Evolutionary conservation across 768 basidiomycete genomes (phyloP).

Genomic region (Fomitopsis serialis): DNA sequence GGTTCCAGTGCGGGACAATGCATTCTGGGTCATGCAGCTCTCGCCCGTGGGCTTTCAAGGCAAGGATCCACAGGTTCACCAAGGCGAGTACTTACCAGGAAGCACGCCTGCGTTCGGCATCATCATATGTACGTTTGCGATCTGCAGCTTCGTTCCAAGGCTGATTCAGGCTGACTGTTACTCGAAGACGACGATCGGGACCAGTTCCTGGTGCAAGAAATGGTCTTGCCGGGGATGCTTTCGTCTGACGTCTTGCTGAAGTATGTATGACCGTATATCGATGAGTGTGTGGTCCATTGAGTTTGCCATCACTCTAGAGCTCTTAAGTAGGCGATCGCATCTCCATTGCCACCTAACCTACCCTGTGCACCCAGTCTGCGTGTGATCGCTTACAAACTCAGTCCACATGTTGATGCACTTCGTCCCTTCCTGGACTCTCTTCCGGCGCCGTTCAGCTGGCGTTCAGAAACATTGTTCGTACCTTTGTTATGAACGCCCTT

Average conservation of each 20-base stretch:
- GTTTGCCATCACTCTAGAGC: slow-evolving; percentile 11
- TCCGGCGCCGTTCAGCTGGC: slow-evolving; percentile 31
- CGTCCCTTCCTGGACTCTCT: slow-evolving; percentile 34
- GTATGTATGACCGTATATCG: slow-evolving; percentile 14
- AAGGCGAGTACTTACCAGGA: slow-evolving; percentile 15
- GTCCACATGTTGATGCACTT: slow-evolving; percentile 22
- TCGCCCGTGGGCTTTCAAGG: slow-evolving; percentile 23
- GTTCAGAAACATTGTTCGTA: slow-evolving; percentile 24
- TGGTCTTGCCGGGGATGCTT: slow-evolving; percentile 19
- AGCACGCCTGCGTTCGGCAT: slow-evolving; percentile 19
- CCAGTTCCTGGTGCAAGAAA: slow-evolving; percentile 17
- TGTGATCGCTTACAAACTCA: slow-evolving; percentile 25
- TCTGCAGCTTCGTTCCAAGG: neutral
- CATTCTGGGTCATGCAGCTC: slow-evolving; percentile 31
- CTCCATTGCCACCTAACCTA: slow-evolving; percentile 25
- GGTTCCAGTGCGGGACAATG: slow-evolving; percentile 16
- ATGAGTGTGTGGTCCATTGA: neutral
- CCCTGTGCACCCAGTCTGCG: slow-evolving; percentile 25
- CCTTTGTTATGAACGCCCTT: too few relatives aligned
- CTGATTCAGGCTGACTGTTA: slow-evolving; percentile 2
- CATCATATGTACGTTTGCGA: slow-evolving; percentile 9
- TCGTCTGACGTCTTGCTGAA: slow-evolving; percentile 24
- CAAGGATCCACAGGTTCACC: slow-evolving; percentile 9
- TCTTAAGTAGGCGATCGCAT: slow-evolving; percentile 26
- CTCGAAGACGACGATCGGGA: slow-evolving; percentile 25